A percentile compares a stretch with the other conserved stretches of the same genome.
Conservation (phyloP, 2,329 filamentous ascomycete genomes). For the Aspergillus calidoustus region DNA sequence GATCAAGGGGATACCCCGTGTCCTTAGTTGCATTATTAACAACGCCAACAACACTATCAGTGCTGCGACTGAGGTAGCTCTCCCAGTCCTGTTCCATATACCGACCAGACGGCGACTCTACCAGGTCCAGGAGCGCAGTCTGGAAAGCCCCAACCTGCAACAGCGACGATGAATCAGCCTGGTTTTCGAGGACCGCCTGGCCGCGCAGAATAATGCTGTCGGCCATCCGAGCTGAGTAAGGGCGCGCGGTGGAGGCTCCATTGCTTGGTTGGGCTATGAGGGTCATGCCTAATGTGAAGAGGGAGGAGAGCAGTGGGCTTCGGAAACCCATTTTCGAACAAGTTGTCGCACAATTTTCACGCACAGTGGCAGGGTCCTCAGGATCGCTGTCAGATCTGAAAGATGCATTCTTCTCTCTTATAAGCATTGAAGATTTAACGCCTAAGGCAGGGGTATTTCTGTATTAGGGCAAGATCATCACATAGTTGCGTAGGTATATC, state of each 20-base stretch:
- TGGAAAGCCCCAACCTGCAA: conserved; percentile 33
- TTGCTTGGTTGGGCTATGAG: neutral
- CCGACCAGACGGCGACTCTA: conserved; percentile 15
- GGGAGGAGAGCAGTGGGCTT: neutral
- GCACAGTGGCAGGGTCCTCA: too few relatives aligned
- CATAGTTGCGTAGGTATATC: too few relatives aligned
- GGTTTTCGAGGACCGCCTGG: conserved; percentile 24
- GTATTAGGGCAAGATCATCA: too few relatives aligned
- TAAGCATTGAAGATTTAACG: too few relatives aligned
- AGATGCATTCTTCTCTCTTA: too few relatives aligned
- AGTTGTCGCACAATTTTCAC: too few relatives aligned
- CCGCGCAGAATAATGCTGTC: conserved; percentile 32
- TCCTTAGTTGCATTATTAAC: conserved; percentile 27
- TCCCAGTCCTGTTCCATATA: conserved; percentile 26
- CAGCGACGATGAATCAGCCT: conserved; percentile 19
- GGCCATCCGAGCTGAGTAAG: conserved; percentile 34
- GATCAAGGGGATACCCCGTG: conserved; percentile 26
- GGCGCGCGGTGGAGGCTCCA: conserved; percentile 12
- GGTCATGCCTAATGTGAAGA: neutral
- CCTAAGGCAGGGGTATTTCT: too few relatives aligned
- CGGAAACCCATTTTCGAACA: neutral
- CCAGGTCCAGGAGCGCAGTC: conserved; percentile 24
- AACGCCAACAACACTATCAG: conserved; percentile 23
- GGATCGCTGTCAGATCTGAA: too few relatives aligned
- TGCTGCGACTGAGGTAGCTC: conserved; percentile 24